Evolutionary conservation across 306 rosid genomes (phyloP).

Genomic region (Calophaca sinica): DNA sequence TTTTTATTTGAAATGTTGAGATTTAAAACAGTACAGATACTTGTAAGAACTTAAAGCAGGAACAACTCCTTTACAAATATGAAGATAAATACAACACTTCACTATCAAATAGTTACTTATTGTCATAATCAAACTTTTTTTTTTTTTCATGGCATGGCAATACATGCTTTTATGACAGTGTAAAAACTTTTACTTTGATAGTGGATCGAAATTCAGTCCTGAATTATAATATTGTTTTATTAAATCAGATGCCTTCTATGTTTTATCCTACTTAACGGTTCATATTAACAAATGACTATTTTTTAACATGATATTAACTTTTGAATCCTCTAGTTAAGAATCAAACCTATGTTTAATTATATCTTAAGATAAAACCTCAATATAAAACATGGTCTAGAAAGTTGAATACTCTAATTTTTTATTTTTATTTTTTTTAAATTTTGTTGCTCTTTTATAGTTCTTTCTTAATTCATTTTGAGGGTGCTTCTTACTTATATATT

Average conservation of each 20-base stretch:
- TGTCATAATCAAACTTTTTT: neutral
- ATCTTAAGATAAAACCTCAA: neutral
- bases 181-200: neutral
- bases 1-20: constrained; percentile 11
- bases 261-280: neutral
- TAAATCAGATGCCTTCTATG: neutral
- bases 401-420: neutral
- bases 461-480: constrained; percentile 29
- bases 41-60: too few species aligned
- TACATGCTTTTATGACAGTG: neutral
- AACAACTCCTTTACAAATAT: too few species aligned
- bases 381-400: neutral
- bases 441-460: constrained; percentile 4
- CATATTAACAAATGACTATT: neutral
- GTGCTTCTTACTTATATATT: constrained; percentile 42
- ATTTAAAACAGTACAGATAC: neutral
- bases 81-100: too few species aligned
- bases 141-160: neutral
- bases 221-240: neutral
- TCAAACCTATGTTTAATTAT: neutral
- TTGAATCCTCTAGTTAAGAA: neutral
- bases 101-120: neutral
- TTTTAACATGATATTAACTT: neutral
- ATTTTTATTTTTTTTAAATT: neutral
- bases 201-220: neutral